Conservation (phyloP, 2,329 filamentous ascomycete species). For the Cercospora sesami region DNA sequence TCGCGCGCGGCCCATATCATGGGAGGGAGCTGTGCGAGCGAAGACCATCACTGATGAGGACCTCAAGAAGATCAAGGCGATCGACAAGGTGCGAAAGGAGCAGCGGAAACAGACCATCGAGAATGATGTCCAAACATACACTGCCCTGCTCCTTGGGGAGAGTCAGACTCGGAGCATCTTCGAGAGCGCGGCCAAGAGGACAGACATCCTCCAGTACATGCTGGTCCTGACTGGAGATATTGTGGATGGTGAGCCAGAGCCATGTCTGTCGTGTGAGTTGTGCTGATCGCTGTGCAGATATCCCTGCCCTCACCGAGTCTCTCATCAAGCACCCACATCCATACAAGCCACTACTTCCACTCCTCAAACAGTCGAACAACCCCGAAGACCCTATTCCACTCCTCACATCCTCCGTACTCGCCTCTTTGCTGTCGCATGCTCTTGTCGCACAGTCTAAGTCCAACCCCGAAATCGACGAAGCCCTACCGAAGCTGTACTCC, state of each 20-base stretch:
- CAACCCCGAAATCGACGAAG: slow-evolving; percentile 65
- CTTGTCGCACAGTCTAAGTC: slow-evolving; percentile 62
- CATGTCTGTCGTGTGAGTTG: neutral
- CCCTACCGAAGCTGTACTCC: slow-evolving; percentile 77
- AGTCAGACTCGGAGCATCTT: slow-evolving; percentile 67
- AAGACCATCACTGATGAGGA: slow-evolving; percentile 93
- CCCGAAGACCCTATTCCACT: slow-evolving; percentile 85
- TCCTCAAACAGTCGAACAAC: slow-evolving; percentile 79
- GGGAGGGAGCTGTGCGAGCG: slow-evolving; percentile 92
- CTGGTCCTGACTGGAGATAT: slow-evolving; percentile 85
- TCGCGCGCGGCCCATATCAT: slow-evolving; percentile 89
- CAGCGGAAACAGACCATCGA: slow-evolving; percentile 82
- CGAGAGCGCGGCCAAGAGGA: slow-evolving; percentile 78
- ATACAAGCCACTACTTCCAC: slow-evolving; percentile 76
- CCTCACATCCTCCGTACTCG: slow-evolving; percentile 83
- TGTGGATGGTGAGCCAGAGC: slow-evolving; percentile 67
- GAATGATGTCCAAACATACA: slow-evolving; percentile 75
- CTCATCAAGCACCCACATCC: slow-evolving; percentile 70
- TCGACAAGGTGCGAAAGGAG: slow-evolving; percentile 94
- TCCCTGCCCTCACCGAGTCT: slow-evolving; percentile 73
- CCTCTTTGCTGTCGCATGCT: slow-evolving; percentile 70
- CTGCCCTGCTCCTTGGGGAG: slow-evolving; percentile 73
- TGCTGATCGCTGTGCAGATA: slow-evolving; percentile 56
- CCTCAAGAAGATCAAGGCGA: slow-evolving; percentile 90
- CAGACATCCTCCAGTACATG: slow-evolving; percentile 92